Evolutionary conservation across 129 eudicot species (phyloP).

Genomic region (Arctium minus): DNA sequence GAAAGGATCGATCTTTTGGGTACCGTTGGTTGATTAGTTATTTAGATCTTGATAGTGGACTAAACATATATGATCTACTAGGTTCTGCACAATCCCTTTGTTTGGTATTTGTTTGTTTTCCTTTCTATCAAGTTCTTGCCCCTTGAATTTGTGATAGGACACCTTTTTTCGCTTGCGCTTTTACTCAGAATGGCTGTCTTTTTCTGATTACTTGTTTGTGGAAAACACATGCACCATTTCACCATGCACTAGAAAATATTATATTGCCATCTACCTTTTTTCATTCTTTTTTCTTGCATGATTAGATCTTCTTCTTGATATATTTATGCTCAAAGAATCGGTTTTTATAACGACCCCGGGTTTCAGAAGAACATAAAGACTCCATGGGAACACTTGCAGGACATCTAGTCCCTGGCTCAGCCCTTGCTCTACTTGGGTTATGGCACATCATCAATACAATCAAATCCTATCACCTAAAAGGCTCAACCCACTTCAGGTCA

Average conservation of each 20-base stretch:
- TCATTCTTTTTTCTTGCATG: neutral
- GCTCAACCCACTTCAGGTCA: conserved; percentile 44
- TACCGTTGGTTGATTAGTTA: neutral
- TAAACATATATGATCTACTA: neutral
- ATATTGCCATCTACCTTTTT: conserved; percentile 3
- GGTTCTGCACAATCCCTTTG: neutral
- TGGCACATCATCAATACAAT: conserved; percentile 70
- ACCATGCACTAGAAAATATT: conserved; percentile 24
- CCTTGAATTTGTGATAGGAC: conserved; percentile 19
- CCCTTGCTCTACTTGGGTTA: conserved; percentile 63
- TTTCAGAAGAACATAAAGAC: neutral
- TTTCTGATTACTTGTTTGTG: conserved; percentile 31
- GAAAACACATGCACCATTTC: conserved; percentile 34
- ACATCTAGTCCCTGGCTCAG: conserved; percentile 75
- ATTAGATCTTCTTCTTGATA: conserved; percentile 9
- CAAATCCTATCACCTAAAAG: conserved; percentile 48
- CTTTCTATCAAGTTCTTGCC: neutral
- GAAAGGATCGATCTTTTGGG: neutral
- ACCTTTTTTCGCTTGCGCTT: neutral
- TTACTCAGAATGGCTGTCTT: conserved; percentile 23
- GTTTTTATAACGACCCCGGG: neutral
- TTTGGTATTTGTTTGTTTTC: neutral
- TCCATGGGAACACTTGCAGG: conserved; percentile 77
- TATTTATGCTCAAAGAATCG: conserved; percentile 20
- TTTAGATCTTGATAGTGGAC: neutral